Base-by-base conservation (phyloP, 2,329 filamentous ascomycete species). In the Cladosporium sp. region DNA sequence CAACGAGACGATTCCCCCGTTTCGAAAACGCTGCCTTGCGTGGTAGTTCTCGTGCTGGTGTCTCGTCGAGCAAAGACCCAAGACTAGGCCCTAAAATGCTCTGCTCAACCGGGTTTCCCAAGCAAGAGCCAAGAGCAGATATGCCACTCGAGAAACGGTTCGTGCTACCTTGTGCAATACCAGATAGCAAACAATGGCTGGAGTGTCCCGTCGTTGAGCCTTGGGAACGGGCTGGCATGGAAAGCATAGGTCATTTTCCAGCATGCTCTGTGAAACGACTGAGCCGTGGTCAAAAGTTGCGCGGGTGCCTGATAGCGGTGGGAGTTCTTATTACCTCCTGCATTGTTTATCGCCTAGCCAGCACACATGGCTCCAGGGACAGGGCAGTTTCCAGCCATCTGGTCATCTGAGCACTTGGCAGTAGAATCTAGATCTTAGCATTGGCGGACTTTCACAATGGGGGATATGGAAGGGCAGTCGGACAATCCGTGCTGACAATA, bases 401-500 rank as follows among this genome's bases (percentile, higher is more conserved):
- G 40, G 26, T 26, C 23, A 26, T 37, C 46, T 16, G 33, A 52
- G 44, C 46, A 40, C 31, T 52, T 53, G 44, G 57, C 57, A 14
- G 57, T n/a, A 6, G 37, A 31, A 31, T 49, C 57, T 60, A 33
- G 37, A 46, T 60, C 57, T 44, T 21, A 33, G 21, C 10, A 23
- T 16, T 59, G 56, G 35, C 40, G 57, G 26, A 55, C 40, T 60
- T 16, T 49, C 26, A 31, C 28, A n/a, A 21, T 60, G 28, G 49
- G 6, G 23, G n/a, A 57, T 12, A 28, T 40, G 21, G 11, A 55
- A 6, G 28, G 26, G 18, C 33, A 40, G 55, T 16, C 31, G 55
- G 21, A 28, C 33, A 35, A 33, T 40, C 31, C 44, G 28, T 23
- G 58, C 58, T 61, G 58, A 61, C 58, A 29, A 53, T 62, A 28